Conservation (phyloP, 176 grass and related monocot genomes). For the Oryza meyeriana region DNA sequence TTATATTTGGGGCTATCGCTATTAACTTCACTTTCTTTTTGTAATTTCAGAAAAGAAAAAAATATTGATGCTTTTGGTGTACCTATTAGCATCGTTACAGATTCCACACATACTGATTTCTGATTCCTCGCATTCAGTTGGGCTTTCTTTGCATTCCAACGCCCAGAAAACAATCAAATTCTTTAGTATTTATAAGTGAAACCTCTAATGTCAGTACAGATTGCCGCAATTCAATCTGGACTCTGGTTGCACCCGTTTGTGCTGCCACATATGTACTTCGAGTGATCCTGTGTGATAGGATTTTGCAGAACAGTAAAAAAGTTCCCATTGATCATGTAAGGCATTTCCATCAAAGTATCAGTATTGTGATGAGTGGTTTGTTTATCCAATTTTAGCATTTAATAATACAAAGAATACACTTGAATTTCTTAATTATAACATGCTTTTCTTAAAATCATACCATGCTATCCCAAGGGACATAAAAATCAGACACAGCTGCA, state of each 20-base stretch:
- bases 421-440: not conserved
- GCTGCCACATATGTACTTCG: slow-evolving; percentile 38
- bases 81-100: not conserved
- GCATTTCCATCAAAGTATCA: slow-evolving; percentile 2
- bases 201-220: not conserved
- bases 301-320: slow-evolving; percentile 17
- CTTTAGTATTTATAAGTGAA: not conserved
- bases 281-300: slow-evolving; percentile 51
- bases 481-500: slow-evolving; percentile 92
- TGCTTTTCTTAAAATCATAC: slow-evolving; percentile 36
- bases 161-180: not conserved
- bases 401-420: not conserved
- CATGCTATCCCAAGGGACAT: slow-evolving; percentile 93
- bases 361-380: not conserved
- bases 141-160: not conserved
- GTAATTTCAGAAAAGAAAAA: not conserved
- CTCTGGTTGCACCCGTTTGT: not conserved
- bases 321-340: not conserved
- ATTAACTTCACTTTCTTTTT: not conserved
- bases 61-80: not conserved
- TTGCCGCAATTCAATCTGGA: slow-evolving; percentile 14
- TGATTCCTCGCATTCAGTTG: not conserved
- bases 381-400: not conserved
- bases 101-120: not conserved
- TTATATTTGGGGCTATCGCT: not conserved